Conservation (phyloP, 2,329 filamentous ascomycete genomes). For the Colletotrichum scovillei region DNA sequence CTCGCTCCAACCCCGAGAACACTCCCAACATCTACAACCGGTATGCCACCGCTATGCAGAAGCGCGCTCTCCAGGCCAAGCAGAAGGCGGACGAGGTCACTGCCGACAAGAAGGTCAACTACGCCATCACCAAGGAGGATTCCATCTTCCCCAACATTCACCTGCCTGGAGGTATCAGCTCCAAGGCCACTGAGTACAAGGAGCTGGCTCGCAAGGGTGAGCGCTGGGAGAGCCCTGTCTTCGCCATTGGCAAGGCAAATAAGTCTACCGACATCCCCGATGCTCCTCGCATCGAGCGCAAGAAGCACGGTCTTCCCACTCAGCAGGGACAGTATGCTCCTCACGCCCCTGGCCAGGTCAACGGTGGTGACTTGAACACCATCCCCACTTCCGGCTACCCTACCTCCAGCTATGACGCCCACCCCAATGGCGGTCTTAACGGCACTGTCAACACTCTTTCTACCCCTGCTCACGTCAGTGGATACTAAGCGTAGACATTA, state of each 20-base stretch:
- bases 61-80: slow-evolving; percentile 79
- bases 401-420: neutral
- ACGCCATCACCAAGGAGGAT: slow-evolving; percentile 88
- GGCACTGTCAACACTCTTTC: slow-evolving; percentile 16
- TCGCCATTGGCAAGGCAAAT: slow-evolving; percentile 83
- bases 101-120: slow-evolving; percentile 79
- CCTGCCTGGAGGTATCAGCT: slow-evolving; percentile 88
- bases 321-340: slow-evolving; percentile 9
- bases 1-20: slow-evolving; percentile 76
- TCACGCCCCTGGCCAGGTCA: slow-evolving; percentile 13
- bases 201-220: slow-evolving; percentile 89
- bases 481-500: neutral
- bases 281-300: slow-evolving; percentile 62
- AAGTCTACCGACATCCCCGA: slow-evolving; percentile 78
- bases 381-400: neutral
- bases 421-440: slow-evolving; percentile 14
- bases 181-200: slow-evolving; percentile 94
- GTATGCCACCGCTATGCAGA: slow-evolving; percentile 81
- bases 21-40: slow-evolving; percentile 87
- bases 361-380: slow-evolving; percentile 2
- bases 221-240: slow-evolving; percentile 94
- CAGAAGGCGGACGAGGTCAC: slow-evolving; percentile 74
- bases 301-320: slow-evolving; percentile 47
- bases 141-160: slow-evolving; percentile 89
- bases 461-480: slow-evolving; percentile 15